Percentiles rank a stretch among this genome's conserved stretches.
Conservation (phyloP, 306 rosid species). For the Lathyrus oleraceus region DNA sequence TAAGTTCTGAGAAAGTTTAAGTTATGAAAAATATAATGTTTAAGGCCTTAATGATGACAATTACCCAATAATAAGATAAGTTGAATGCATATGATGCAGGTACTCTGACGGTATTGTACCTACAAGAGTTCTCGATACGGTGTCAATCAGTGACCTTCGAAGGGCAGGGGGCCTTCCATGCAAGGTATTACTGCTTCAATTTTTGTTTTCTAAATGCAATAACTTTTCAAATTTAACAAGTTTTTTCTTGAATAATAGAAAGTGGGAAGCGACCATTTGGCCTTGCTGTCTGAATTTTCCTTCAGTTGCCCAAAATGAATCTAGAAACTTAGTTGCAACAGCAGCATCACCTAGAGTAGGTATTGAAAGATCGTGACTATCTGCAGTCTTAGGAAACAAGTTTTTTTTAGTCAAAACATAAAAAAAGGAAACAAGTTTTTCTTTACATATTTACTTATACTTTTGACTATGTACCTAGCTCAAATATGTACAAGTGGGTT, state of each 20-base stretch:
- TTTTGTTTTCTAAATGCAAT: constrained; percentile 1
- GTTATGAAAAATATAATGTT: background rate
- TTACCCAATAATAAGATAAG: background rate
- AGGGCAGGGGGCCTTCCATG: constrained; percentile 82
- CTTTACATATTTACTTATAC: constrained; percentile 17
- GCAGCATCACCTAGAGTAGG: constrained; percentile 30
- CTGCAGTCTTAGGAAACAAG: constrained; percentile 21
- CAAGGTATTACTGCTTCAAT: constrained; percentile 56
- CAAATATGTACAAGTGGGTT: constrained; percentile 21
- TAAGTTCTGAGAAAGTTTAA: constrained; percentile 16
- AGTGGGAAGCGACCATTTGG: constrained; percentile 89
- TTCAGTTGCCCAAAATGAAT: constrained; percentile 40
- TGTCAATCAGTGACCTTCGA: constrained; percentile 59
- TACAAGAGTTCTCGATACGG: constrained; percentile 72
- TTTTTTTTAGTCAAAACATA: background rate
- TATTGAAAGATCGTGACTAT: constrained; percentile 32
- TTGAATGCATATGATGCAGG: constrained; percentile 49
- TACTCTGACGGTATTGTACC: constrained; percentile 69
- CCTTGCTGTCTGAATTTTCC: constrained; percentile 76
- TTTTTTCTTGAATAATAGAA: constrained; percentile 47
- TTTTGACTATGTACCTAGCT: constrained; percentile 4
- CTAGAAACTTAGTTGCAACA: constrained; percentile 24
- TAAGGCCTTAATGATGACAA: constrained; percentile 19
- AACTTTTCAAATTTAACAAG: constrained; percentile 15
- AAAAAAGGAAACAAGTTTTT: background rate